Evolutionary conservation across 2,329 filamentous ascomycete species (phyloP), one percentile per base, ranked within the genome.

Genomic region (Arthrobotrys conoides): DNA sequence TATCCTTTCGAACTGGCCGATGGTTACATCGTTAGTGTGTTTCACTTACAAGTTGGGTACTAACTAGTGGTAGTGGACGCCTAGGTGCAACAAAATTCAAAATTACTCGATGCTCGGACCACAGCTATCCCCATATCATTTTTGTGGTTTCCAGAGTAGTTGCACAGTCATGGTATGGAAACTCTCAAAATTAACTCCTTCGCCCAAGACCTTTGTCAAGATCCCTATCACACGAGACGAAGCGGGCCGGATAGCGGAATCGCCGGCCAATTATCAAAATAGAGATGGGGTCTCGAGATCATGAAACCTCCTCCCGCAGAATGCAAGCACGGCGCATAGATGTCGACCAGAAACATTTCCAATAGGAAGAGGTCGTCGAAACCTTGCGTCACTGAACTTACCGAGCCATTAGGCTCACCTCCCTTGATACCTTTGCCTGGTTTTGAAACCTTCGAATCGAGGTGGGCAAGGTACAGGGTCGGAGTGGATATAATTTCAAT

Each of bases 1-100:
- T 77, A 77, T 71, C 73, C 71, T 38, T 76, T 51, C 38, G 59
- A 71, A 53, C 41, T 64, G 61, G 51, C 41, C 73, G 44, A 67
- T 67, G 73, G 73, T 77, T 77, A 77, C 73, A 77, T 77, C 67
- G 49, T 33, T 77, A 77, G 73, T 77, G 73, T 48, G 73, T 77
- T 77, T 77, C 73, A 77, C 67, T 53, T 71, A 33, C 48, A 33
- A 68, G 67, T 71, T 71, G 73, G 67, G 49, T 38, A 64, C 51
- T 63, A 41, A 53, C 61, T 68, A 71, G 73, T 55, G 61, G 51
- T 36, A 68, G 66, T 77, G 67, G 73, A 44, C 57, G 73, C 68
- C 73, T 67, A 71, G 66, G 67, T 63, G 67, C 67, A 71, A 67
- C 61, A 63, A 76, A 76, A 63, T 65, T 59, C 61, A 63, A 76